Evolutionary conservation across 2,329 filamentous ascomycete species (phyloP), one percentile per base, ranked within the genome.

Genomic region (Exophiala dermatitidis): DNA sequence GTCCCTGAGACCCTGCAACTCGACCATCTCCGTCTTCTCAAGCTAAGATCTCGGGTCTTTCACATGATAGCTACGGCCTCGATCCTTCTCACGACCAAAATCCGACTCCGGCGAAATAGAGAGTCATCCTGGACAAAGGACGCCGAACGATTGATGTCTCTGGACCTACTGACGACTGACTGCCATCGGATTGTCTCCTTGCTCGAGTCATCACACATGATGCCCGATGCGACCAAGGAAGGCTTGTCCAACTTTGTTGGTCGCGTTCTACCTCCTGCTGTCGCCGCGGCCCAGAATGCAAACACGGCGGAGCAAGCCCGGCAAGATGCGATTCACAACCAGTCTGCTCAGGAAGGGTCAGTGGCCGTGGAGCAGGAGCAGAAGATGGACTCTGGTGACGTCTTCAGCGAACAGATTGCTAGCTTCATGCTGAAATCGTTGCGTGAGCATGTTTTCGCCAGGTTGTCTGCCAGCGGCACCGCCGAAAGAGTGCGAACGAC

Each of bases 31-130:
- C 77, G 82, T 30, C 68, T 84, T 19, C 70, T 71, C 8, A 71
- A 71, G 36, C 71, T 83, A 42, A 77, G 81, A 48, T 71, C 74
- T 48, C 74, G 77, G 40, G 73, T 75, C 1, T 74, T 82, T 53
- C 75, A 79, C 50, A 77, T 84, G 55, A 77, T 80, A 2, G 79
- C 80, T 8, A 78, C 82, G 30, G 80, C 80, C 30, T 78, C 80
- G 4, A 81, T 84, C 49, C 69, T 85, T 2, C 71, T 85, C 34
- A 84, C 80, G 0, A 81, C 81, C 5, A 85, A 85, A 69, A 84
- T 83, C 54, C 69, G 84, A 3, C 75, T 85, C 32, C 82, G 82
- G 62, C 79, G 82, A 5, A 82, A 84, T 64, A 77, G 81, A 4
- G 78, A 82, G 48, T 78, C 77, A 9, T 77, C 81, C 52, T 85